These are phyloP conservation scores for Fusarium sp. DNA, from an alignment of 2,329 filamentous ascomycete species.

Conservation along the genomic window DNA sequence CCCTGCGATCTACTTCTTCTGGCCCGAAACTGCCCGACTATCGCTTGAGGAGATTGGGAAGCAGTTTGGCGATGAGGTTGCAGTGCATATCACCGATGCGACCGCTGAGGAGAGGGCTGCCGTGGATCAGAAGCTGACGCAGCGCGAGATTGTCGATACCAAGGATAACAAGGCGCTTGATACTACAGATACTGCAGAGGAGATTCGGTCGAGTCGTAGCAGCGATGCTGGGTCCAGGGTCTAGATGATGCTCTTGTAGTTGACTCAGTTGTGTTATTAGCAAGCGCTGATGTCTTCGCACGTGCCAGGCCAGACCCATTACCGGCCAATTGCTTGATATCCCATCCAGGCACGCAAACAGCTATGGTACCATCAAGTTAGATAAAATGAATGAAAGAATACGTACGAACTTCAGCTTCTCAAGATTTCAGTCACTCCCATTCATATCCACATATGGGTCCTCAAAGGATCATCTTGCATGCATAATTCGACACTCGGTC, in stretches of 20 bases:
- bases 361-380: neutral
- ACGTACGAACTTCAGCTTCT: neutral
- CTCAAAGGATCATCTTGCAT: neutral
- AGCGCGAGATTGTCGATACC: neutral
- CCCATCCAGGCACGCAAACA: neutral
- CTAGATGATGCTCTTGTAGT: neutral
- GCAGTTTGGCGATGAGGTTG: slow-evolving; percentile 61
- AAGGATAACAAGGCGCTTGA: neutral
- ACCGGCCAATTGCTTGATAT: neutral
- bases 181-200: neutral
- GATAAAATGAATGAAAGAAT: neutral
- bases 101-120: slow-evolving; percentile 46
- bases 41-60: slow-evolving; percentile 56
- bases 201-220: slow-evolving; percentile 4
- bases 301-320: neutral
- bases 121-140: slow-evolving; percentile 18
- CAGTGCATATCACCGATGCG: slow-evolving; percentile 57
- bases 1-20: slow-evolving; percentile 48
- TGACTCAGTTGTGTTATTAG: neutral
- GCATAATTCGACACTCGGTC: neutral
- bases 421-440: neutral
- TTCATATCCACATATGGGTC: neutral
- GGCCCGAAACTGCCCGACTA: slow-evolving; percentile 46
- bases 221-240: slow-evolving; percentile 5
- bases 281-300: neutral